Evolutionary conservation across 2,329 filamentous ascomycete species (phyloP), one percentile per base, ranked within the genome.

Genomic region (Iodosphaeria phyllophila): DNA sequence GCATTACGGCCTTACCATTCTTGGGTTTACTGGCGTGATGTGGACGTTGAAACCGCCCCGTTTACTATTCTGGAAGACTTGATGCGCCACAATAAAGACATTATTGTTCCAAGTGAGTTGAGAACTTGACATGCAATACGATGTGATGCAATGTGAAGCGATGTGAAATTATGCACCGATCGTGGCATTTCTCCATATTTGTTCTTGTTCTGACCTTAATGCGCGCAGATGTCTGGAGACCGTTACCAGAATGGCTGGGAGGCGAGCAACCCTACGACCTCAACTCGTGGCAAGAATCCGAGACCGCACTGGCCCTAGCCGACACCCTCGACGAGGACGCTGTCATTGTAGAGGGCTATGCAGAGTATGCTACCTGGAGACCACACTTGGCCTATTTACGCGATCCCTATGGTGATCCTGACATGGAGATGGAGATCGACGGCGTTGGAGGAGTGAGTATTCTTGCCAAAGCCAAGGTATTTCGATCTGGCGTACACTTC

Each of bases 381-480:
- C 89, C 89, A 20, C 89, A 98, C 62, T 61, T 98, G 42, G 89
- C 89, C 20, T 98, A 98, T 46, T 67, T 98, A 6, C 76, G 89
- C 30, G 89, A 98, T 45, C 89, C 89, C 2, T 95, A 92, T 41
- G 89, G 89, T 19, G 89, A 98, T 44, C 86, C 86, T 12, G 89
- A 98, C 45, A 93, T 95, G 75, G 89, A 98, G 47, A 95, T 98
- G 89, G 89, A 98, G 42, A 86, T 98, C 39, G 89, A 98, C 39
- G 89, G 89, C 36, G 84, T 98, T 23, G 86, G 89, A 25, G 89
- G 89, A 52, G 89, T 98, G 39, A 93, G 83, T 54, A 98, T 98
- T 41, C 53, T 98, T 38, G 86, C 89, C 22, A 98, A 95, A 52
- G 89, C 89, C 2, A 77, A 75, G 39, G 89, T 98, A 1, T 98